Base-by-base conservation (phyloP, 2,329 filamentous ascomycete species). In the Talaromyces sp. region DNA sequence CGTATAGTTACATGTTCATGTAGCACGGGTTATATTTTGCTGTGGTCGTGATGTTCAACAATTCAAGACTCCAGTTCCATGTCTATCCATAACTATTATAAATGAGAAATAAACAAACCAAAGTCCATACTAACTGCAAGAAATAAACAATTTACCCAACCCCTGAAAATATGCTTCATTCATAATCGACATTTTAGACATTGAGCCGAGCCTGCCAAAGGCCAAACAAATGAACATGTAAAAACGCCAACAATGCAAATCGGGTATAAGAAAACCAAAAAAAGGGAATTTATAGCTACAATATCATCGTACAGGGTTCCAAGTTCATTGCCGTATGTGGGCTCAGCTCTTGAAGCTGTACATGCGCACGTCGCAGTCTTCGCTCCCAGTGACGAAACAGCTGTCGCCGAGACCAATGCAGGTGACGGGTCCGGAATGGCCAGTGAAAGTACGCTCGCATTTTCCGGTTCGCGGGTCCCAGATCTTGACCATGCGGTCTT, bases 391-490 rank as follows among this genome's bases (percentile, higher is more conserved):
- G 31, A 91, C 90, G 80, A 99, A 89, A 46, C 90, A 84, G 67
- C 88, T 90, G 71, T 98, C 95, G 68, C 91, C 96, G 7, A 99
- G 80, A 1, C 90, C 93, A 43, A 98, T 89, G 71, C 93, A 98
- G 3, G 93, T 98, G 3, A 98, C 92, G 0, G 95, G 93, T 0
- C 91, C 93, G 1, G 88, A 85, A 74, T 98, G 95, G 0, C 93
- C 93, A 2, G 91, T 92, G 70, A 96, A 93, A 3, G 93, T 98
- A 55, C 92, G 83, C 73, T 98, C 93, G 75, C 93, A 96, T 70
- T 90, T 91, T 29, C 95, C 95, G 1, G 90, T 93, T 60, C 92
- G 82, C 17, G 93, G 90, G 76, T 98, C 93, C 95, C 95, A 99
- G 32, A 90, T 86, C 79, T 98, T 98, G 68, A 96, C 90, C 86